phyloP scores from a whole-genome alignment of 2,329 filamentous ascomycete species.

The Sporothrix protearum region DNA sequence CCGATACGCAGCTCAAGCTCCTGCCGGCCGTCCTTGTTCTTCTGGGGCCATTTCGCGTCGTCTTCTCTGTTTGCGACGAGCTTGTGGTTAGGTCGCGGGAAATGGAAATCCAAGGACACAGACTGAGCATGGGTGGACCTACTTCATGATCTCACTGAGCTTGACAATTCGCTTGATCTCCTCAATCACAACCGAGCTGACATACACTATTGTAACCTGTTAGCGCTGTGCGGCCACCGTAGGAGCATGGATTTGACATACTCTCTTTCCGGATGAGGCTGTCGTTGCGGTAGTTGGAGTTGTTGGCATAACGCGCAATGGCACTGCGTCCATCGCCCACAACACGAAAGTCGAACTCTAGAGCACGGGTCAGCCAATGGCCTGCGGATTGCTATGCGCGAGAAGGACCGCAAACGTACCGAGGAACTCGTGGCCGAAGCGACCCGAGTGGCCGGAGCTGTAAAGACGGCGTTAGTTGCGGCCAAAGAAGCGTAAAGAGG shows the following conservation, averaged over 20 bases:
- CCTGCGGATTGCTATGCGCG: neutral
- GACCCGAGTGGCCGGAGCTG: conserved; percentile 94
- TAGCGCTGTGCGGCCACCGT: neutral
- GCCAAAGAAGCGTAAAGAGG: neutral
- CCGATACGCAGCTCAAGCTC: conserved; percentile 93
- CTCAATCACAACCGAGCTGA: conserved; percentile 82
- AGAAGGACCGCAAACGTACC: conserved; percentile 52
- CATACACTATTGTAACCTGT: conserved; percentile 67
- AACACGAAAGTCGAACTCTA: conserved; percentile 94
- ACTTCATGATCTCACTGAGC: conserved; percentile 96
- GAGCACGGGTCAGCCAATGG: conserved; percentile 28
- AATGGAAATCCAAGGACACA: neutral
- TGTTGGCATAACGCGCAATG: conserved; percentile 95
- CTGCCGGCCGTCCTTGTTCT: conserved; percentile 97
- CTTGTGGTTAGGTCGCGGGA: neutral
- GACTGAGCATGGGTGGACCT: conserved; percentile 34
- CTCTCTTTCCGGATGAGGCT: conserved; percentile 99
- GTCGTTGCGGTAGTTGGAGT: conserved; percentile 98
- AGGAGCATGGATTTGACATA: conserved; percentile 48
- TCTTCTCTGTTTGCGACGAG: conserved; percentile 68
- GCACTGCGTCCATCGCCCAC: conserved; percentile 91
- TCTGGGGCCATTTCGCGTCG: conserved; percentile 96
- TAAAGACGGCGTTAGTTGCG: neutral
- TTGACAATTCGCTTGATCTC: conserved; percentile 98
- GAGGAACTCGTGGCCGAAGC: conserved; percentile 96